phyloP scores from a whole-genome alignment of 2,329 filamentous ascomycete species.

The Colletotrichum sansevieriae region DNA sequence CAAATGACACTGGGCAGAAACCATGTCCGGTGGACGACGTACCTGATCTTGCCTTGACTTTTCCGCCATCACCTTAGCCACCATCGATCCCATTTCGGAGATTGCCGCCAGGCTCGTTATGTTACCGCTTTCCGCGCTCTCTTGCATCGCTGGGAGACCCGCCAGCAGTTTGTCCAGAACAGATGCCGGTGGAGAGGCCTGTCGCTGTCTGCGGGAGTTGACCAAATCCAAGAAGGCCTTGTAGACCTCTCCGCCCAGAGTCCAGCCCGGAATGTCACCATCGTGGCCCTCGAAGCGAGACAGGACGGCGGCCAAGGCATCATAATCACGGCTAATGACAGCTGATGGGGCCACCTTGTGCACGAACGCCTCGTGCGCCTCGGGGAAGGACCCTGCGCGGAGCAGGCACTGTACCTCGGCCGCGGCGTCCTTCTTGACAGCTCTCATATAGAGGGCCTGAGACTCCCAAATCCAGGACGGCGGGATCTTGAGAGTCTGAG shows the following conservation, averaged over 20 bases:
- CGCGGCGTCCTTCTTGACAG: slow-evolving; percentile 75
- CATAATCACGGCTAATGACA: slow-evolving; percentile 86
- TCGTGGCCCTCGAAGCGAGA: slow-evolving; percentile 76
- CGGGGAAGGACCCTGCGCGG: slow-evolving; percentile 78
- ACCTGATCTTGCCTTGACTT: slow-evolving; percentile 69
- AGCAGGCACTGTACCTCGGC: slow-evolving; percentile 85
- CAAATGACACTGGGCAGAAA: not conserved
- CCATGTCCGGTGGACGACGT: slow-evolving; percentile 46
- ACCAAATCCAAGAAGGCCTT: slow-evolving; percentile 69
- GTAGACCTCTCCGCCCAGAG: slow-evolving; percentile 84
- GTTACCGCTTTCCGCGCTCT: slow-evolving; percentile 53
- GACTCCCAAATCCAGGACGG: slow-evolving; percentile 87
- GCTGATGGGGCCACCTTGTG: slow-evolving; percentile 84
- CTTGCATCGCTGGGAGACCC: slow-evolving; percentile 68
- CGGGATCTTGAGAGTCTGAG: slow-evolving; percentile 77
- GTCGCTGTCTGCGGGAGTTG: slow-evolving; percentile 54
- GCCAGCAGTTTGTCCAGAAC: slow-evolving; percentile 69
- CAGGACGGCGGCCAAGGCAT: slow-evolving; percentile 76
- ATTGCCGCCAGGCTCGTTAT: slow-evolving; percentile 77
- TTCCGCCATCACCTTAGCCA: slow-evolving; percentile 75
- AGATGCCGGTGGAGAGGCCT: slow-evolving; percentile 51
- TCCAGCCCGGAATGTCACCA: slow-evolving; percentile 78
- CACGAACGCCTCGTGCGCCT: slow-evolving; percentile 87
- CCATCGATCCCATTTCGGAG: slow-evolving; percentile 82
- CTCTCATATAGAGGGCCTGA: slow-evolving; percentile 85